These are phyloP conservation scores for Tulasnella sp. DNA, from an alignment of 768 basidiomycete genomes.

Conservation along the genomic window DNA sequence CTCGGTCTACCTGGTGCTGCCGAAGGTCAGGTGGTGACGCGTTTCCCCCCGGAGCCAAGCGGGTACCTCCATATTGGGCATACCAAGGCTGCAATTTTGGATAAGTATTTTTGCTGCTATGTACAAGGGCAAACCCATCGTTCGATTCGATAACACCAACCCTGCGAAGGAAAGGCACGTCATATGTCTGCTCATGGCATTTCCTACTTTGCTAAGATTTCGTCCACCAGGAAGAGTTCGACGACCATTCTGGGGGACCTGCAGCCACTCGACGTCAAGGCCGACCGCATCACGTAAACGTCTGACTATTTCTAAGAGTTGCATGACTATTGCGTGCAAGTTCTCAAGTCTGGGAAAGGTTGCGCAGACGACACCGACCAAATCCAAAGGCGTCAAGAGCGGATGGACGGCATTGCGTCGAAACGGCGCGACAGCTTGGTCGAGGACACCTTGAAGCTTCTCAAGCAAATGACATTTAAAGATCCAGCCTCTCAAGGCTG, in stretches of 20 bases:
- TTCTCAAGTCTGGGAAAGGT: slow-evolving; percentile 82
- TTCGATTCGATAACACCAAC: slow-evolving; percentile 98
- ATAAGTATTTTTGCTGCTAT: slow-evolving; percentile 93
- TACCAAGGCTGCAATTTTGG: slow-evolving; percentile 87
- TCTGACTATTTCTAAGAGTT: slow-evolving; percentile 92
- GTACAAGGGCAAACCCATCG: slow-evolving; percentile 91
- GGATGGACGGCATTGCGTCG: slow-evolving; percentile 84
- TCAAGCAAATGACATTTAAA: slow-evolving; percentile 80
- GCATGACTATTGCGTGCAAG: slow-evolving; percentile 67
- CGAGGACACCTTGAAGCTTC: slow-evolving; percentile 77
- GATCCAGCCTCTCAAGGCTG: slow-evolving; percentile 76
- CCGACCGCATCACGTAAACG: slow-evolving; percentile 80
- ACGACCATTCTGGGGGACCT: slow-evolving; percentile 92
- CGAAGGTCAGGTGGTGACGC: slow-evolving; percentile 86
- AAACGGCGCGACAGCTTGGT: slow-evolving; percentile 68
- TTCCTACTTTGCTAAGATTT: background rate
- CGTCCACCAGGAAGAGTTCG: slow-evolving; percentile 74
- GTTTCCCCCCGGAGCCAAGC: slow-evolving; percentile 96
- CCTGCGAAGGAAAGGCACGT: slow-evolving; percentile 89
- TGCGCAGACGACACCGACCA: slow-evolving; percentile 95
- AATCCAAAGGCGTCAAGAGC: slow-evolving; percentile 83
- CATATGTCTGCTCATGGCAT: background rate
- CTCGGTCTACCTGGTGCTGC: slow-evolving; percentile 80
- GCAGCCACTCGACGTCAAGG: slow-evolving; percentile 70
- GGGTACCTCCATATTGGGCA: slow-evolving; percentile 97